Conservation (phyloP, 2,329 filamentous ascomycete genomes). For the Phialophora expanda region DNA sequence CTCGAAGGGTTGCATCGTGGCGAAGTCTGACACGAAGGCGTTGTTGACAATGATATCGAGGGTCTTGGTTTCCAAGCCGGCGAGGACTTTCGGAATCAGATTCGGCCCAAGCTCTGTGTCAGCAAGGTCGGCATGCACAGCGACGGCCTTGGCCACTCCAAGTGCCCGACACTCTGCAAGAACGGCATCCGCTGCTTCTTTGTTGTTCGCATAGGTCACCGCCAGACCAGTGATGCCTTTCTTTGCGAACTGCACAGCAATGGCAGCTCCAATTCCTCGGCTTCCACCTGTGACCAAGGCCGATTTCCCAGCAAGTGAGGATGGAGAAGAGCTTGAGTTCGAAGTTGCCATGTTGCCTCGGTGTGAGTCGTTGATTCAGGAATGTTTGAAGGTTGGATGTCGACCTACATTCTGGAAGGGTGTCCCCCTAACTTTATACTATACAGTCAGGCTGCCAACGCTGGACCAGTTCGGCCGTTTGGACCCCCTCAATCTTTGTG, state of each 20-base stretch:
- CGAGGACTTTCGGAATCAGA: slow-evolving; percentile 19
- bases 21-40: slow-evolving; percentile 11
- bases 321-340: not conserved
- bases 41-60: slow-evolving; percentile 28
- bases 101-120: slow-evolving; percentile 16
- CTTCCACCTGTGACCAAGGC: slow-evolving; percentile 14
- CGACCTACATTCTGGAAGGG: no score
- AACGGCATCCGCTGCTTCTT: slow-evolving; percentile 8
- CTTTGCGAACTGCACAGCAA: slow-evolving; percentile 19
- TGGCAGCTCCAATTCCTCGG: slow-evolving; percentile 35
- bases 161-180: slow-evolving; percentile 4
- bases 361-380: not conserved
- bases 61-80: slow-evolving; percentile 15
- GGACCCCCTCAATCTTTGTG: no score
- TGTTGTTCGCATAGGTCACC: slow-evolving; percentile 20
- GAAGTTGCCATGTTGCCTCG: not conserved
- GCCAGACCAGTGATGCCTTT: slow-evolving; percentile 16
- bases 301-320: slow-evolving; percentile 9
- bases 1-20: slow-evolving; percentile 10
- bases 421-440: no score
- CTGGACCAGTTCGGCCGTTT: no score
- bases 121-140: slow-evolving; percentile 19
- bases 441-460: no score
- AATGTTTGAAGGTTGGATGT: no score
- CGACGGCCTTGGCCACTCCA: slow-evolving; percentile 9